A percentile compares a stretch with the other conserved stretches of the same genome.
phyloP scores from a whole-genome alignment of 2,329 filamentous ascomycete genomes.

The Aspergillus sclerotialis region DNA sequence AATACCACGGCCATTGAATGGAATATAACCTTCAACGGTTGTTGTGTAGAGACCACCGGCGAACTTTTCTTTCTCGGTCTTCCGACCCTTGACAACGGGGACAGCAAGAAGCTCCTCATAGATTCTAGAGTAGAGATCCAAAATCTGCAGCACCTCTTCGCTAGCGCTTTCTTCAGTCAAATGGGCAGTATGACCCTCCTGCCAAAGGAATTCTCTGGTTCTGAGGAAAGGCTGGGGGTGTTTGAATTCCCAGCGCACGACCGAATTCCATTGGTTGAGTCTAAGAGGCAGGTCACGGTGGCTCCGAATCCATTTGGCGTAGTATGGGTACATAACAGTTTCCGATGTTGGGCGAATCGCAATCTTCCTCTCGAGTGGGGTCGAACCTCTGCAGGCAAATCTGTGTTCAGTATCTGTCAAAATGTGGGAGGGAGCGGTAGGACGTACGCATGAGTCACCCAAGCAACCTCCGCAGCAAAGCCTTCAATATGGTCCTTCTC shows the following conservation, averaged over 20 bases:
- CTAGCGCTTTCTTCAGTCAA: conserved; percentile 74
- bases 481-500: conserved; percentile 98
- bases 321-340: conserved; percentile 92
- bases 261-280: conserved; percentile 97
- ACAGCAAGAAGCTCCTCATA: conserved; percentile 93
- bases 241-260: conserved; percentile 96
- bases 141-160: conserved; percentile 83
- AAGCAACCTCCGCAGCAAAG: conserved; percentile 69
- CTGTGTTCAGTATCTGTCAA: conserved; percentile 7
- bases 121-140: conserved; percentile 84
- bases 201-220: conserved; percentile 94
- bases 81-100: conserved; percentile 84
- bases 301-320: conserved; percentile 92
- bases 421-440: background rate
- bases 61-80: conserved; percentile 98
- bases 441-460: conserved; percentile 44
- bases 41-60: conserved; percentile 95
- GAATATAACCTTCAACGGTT: conserved; percentile 94
- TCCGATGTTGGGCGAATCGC: conserved; percentile 64
- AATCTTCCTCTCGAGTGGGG: conserved; percentile 76
- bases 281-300: conserved; percentile 91
- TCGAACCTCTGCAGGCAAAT: conserved; percentile 64
- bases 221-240: conserved; percentile 78
- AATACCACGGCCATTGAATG: conserved; percentile 89
- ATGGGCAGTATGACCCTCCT: conserved; percentile 92